phyloP scores from a whole-genome alignment of 208 protist species.

The Trypanosoma lewisi region DNA sequence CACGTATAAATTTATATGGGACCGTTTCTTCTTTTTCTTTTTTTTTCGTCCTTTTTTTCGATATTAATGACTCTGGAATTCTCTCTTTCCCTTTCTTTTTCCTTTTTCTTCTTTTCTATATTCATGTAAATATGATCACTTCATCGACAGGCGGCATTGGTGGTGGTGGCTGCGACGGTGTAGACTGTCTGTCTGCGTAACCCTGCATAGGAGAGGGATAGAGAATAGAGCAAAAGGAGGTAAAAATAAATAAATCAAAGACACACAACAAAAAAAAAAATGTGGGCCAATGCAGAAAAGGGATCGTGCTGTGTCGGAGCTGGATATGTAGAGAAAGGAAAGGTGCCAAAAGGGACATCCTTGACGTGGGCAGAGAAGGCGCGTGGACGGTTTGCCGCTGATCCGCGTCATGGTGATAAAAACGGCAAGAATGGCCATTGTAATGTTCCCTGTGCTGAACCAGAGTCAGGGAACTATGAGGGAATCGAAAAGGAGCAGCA shows the following conservation, averaged over 20 bases:
- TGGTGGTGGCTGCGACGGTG: too few relatives aligned
- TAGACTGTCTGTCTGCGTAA: background rate
- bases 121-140: constrained; percentile 10
- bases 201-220: too few relatives aligned
- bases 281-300: background rate
- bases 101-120: constrained; percentile 2
- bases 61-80: constrained; percentile 15
- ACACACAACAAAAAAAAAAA: background rate
- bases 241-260: too few relatives aligned
- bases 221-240: too few relatives aligned
- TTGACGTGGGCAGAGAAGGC: constrained; percentile 23
- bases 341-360: background rate
- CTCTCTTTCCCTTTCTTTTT: constrained; percentile 6
- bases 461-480: background rate
- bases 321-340: background rate
- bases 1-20: too few relatives aligned
- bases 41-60: constrained; percentile 15
- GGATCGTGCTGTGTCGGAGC: background rate
- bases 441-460: background rate
- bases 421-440: background rate
- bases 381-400: background rate
- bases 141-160: background rate
- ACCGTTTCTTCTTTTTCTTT: background rate
- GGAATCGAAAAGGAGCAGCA: background rate
- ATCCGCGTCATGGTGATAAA: background rate